Evolutionary conservation across 768 basidiomycete genomes (phyloP).

Genomic region (Exidia glandulosa): DNA sequence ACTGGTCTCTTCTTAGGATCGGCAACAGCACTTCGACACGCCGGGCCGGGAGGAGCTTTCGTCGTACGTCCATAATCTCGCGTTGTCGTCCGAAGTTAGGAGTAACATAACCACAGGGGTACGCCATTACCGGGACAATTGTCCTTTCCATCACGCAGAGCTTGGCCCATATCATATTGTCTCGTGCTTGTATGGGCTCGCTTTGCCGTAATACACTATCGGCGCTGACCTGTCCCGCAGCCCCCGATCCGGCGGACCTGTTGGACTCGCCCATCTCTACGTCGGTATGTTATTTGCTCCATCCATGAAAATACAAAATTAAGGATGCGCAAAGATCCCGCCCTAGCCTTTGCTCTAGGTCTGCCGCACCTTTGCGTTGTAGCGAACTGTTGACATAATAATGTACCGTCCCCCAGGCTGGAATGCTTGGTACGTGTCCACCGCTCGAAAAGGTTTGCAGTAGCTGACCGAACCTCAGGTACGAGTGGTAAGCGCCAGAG

Average conservation of each 20-base stretch:
- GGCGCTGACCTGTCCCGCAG: neutral
- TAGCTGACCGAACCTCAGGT: neutral
- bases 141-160: conserved; percentile 10
- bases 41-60: conserved; percentile 13
- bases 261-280: conserved; percentile 13
- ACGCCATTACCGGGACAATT: conserved; percentile 3
- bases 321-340: too few species aligned
- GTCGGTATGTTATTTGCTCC: conserved; percentile 3
- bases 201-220: neutral
- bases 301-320: too few species aligned
- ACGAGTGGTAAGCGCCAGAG: neutral
- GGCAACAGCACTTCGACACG: conserved; percentile 12
- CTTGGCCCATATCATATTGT: conserved; percentile 13
- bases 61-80: conserved; percentile 3
- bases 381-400: too few species aligned
- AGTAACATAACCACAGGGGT: neutral
- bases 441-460: neutral
- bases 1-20: conserved; percentile 17
- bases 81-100: neutral
- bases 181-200: conserved; percentile 5
- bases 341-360: conserved; percentile 12
- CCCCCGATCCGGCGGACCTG: conserved; percentile 15
- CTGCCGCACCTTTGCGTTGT: too few species aligned
- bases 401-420: too few species aligned
- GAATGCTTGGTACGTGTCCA: neutral